Percentiles rank a stretch among this genome's conserved stretches.
Evolutionary conservation across 1,284 basidiomycete species (phyloP).

Genomic region (Ceratobasidium sp.): DNA sequence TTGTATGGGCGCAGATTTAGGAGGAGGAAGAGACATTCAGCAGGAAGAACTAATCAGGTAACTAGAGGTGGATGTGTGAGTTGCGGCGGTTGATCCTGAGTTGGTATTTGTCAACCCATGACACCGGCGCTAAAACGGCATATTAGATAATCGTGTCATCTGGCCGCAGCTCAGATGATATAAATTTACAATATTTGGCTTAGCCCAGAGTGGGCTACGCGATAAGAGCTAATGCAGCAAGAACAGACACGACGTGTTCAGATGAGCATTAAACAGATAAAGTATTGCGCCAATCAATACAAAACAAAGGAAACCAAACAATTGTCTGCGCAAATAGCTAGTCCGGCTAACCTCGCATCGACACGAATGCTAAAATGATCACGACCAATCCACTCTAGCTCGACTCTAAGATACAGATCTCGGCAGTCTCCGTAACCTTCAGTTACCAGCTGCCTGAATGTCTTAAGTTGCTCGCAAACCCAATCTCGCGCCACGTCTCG

Average conservation of each 20-base stretch:
- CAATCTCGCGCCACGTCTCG: conserved; percentile 32
- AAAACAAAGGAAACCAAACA: background rate
- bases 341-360: background rate
- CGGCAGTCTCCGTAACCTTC: background rate
- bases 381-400: too few species aligned
- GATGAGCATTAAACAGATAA: too few species aligned
- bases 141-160: background rate
- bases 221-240: too few species aligned
- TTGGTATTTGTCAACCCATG: background rate
- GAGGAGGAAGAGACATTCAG: background rate
- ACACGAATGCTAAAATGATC: too few species aligned
- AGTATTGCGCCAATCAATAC: too few species aligned
- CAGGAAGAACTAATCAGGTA: background rate
- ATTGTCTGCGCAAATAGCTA: background rate
- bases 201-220: too few species aligned
- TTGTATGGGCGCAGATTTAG: background rate
- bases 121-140: background rate
- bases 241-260: too few species aligned
- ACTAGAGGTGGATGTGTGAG: background rate
- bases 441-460: conserved; percentile 24
- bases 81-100: background rate
- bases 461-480: conserved; percentile 17
- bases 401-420: background rate
- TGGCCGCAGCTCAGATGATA: too few species aligned
- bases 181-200: too few species aligned